Percentiles rank a stretch among this genome's conserved stretches.
Evolutionary conservation across 495 filamentous ascomycete species (phyloP).

Genomic region (Aspergillus kassunensis): DNA sequence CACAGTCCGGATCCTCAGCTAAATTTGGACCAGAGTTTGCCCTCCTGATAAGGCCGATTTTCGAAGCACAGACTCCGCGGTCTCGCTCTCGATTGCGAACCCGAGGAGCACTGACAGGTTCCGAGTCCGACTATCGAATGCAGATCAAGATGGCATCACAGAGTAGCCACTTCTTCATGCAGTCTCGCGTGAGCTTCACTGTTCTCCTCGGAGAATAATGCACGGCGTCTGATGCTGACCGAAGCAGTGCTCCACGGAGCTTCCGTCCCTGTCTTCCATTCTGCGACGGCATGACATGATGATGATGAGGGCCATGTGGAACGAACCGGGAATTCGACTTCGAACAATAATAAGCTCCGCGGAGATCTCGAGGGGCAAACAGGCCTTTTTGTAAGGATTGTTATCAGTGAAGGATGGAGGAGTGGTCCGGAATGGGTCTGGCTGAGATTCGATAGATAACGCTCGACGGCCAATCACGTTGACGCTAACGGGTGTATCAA

Average conservation of each 20-base stretch:
- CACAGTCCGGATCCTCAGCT: conserved; percentile 3
- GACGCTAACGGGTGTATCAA: background rate
- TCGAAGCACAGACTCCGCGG: conserved; percentile 8
- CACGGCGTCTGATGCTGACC: background rate
- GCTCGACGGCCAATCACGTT: background rate
- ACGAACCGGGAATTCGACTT: background rate
- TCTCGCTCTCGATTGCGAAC: background rate
- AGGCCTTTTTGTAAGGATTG: background rate
- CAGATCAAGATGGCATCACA: too few species aligned
- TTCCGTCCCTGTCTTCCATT: background rate
- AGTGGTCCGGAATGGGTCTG: background rate
- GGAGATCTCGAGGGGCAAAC: conserved; percentile 1
- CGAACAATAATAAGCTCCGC: background rate
- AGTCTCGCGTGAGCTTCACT: background rate
- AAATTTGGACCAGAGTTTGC: background rate
- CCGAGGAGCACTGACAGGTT: too few species aligned
- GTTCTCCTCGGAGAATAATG: background rate
- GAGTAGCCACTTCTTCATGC: background rate
- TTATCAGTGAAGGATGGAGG: conserved; percentile 1
- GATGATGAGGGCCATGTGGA: background rate
- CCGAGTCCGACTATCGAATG: too few species aligned
- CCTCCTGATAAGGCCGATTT: background rate
- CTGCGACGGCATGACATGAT: background rate
- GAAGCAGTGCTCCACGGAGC: background rate
- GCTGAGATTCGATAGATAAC: conserved; percentile 1